Evolutionary conservation across 495 filamentous ascomycete genomes (phyloP).

Genomic region (Venustampulla echinocandica): DNA sequence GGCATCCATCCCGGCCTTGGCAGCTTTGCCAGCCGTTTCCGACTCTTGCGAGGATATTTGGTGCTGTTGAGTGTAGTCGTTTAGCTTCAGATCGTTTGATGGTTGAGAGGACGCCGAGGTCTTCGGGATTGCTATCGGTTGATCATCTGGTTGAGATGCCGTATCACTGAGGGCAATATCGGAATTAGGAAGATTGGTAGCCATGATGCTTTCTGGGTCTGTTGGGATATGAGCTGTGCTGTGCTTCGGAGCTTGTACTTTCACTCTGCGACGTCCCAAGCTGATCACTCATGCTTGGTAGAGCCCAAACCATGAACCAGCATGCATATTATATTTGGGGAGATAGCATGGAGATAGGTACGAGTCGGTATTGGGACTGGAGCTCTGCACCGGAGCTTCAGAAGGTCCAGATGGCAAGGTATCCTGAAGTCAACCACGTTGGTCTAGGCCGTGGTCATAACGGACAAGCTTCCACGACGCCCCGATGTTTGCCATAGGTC

Average conservation of each 20-base stretch:
- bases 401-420: background rate
- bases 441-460: too few relatives aligned
- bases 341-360: background rate
- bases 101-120: conserved; percentile 16
- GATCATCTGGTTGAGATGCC: conserved; percentile 19
- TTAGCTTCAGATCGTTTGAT: conserved; percentile 11
- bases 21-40: conserved; percentile 7
- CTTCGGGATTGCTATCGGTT: conserved; percentile 13
- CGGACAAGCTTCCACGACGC: too few relatives aligned
- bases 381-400: background rate
- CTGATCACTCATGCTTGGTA: conserved; percentile 21
- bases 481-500: too few relatives aligned
- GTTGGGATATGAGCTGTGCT: background rate
- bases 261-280: conserved; percentile 16
- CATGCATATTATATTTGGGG: background rate
- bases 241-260: conserved; percentile 16
- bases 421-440: background rate
- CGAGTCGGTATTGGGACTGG: background rate
- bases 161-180: conserved; percentile 18
- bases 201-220: conserved; percentile 13
- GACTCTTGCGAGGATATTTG: conserved; percentile 7
- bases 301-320: background rate
- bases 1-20: conserved; percentile 6
- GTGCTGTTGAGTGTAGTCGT: conserved; percentile 4
- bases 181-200: conserved; percentile 11